A percentile compares a stretch with the other conserved stretches of the same genome.
phyloP scores from a whole-genome alignment of 805 yeast species.

The Lachancea sp. region DNA sequence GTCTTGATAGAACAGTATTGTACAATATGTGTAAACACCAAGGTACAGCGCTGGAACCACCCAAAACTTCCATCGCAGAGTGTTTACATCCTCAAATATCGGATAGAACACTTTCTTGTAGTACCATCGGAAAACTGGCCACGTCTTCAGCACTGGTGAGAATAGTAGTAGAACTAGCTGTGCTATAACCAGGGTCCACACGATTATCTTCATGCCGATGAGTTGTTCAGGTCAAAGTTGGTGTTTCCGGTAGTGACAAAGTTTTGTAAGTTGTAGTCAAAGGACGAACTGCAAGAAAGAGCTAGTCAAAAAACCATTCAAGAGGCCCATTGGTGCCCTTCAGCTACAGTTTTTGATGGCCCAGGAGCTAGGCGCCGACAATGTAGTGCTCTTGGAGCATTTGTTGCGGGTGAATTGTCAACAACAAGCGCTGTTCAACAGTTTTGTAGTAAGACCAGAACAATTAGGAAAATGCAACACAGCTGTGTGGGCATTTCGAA shows the following conservation, averaged over 20 bases:
- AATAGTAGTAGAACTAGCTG: constrained; percentile 22
- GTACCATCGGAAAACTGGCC: constrained; percentile 21
- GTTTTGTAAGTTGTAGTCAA: not conserved
- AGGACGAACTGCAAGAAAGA: too few relatives aligned
- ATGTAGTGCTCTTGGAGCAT: constrained; percentile 10
- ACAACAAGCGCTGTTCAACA: constrained; percentile 12
- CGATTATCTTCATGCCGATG: not conserved
- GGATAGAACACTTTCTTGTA: constrained; percentile 25
- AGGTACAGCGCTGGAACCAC: constrained; percentile 29
- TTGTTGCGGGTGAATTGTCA: constrained; percentile 12
- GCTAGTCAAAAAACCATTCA: too few relatives aligned
- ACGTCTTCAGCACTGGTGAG: constrained; percentile 21
- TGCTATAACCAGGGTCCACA: constrained; percentile 8
- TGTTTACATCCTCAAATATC: constrained; percentile 16
- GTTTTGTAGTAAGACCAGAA: constrained; percentile 9
- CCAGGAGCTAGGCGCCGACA: constrained; percentile 1
- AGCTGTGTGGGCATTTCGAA: constrained; percentile 4
- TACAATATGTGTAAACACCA: constrained; percentile 18
- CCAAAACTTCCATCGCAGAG: constrained; percentile 24
- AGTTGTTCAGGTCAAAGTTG: not conserved
- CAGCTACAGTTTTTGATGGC: not conserved
- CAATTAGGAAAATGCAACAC: constrained; percentile 10
- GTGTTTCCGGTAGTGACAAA: not conserved
- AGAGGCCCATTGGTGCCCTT: not conserved
- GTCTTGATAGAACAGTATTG: constrained; percentile 14